Base-by-base conservation (phyloP, 306 rosid genomes). In the Abrus precatorius region DNA sequence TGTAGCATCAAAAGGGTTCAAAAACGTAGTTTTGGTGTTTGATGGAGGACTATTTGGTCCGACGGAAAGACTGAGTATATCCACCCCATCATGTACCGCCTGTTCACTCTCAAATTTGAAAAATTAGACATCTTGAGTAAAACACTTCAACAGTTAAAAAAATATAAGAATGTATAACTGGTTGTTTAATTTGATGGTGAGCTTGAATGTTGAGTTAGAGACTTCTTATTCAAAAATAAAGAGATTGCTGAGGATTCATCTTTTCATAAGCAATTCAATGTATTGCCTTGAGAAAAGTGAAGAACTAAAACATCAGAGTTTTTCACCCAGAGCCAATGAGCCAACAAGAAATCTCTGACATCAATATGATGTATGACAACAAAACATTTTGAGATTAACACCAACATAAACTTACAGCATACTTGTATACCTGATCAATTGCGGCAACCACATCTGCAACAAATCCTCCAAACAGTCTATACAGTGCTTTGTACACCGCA, bases 71-170 rank as follows among this genome's bases (percentile, higher is more conserved):
- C 97, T 96, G 74, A 96, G 95, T 82, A 96, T 96, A 82, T 96
- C 99, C 80, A 96, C 98, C 70, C 99, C 99, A 84, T 96, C 99
- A 63, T 88, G 92, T 52, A 90, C 99, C 70, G 99, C 99, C 99
- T 96, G 98, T 86, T 80, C 72, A 88, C 44, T 28, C 70, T 44
- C 83, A 61, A 76, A 69, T 53, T 71, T 53, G 30, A 78, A 72
- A 32, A 77, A 62, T 72, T 80, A 80, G 62, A 80, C 34, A 61
- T 77, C 77, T 85, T 57, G 49, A 14, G 32, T 75, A 66, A 54
- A 72, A 27, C 11, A 41, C 36, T 33, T 2, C 4, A 74, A 36
- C 47, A 1, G 52, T 59, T 72, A 36, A 44, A 50, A 79, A 38
- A 8, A 69, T 10, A 33, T 40, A 14, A 61, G 29, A 60, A 20